Evolutionary conservation across 2,329 filamentous ascomycete genomes (phyloP).

Genomic region (Ramichloridium luteum): DNA sequence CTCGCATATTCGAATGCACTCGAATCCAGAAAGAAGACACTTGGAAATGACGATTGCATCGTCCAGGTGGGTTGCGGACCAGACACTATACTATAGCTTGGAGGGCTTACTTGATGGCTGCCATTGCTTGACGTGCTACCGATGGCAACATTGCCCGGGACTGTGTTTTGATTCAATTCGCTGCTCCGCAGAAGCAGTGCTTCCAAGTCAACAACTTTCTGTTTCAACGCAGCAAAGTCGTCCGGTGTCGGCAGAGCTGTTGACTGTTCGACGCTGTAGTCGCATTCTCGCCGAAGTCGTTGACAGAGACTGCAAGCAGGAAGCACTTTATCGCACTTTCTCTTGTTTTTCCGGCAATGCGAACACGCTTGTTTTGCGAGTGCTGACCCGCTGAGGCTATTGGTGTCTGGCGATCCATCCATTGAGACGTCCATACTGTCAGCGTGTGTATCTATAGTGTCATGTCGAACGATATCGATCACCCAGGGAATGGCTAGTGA

Average conservation of each 20-base stretch:
- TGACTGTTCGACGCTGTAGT: conserved; percentile 13
- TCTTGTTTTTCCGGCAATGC: conserved; percentile 38
- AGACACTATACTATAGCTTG: too few relatives aligned
- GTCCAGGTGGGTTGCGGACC: conserved; percentile 6
- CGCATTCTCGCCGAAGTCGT: conserved; percentile 16
- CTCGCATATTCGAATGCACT: conserved; percentile 28
- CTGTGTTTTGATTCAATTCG: too few relatives aligned
- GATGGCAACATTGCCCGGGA: not conserved
- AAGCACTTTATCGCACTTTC: conserved; percentile 40
- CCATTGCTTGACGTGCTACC: too few relatives aligned
- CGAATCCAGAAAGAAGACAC: conserved; percentile 34
- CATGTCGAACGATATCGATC: too few relatives aligned
- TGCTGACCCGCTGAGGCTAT: too few relatives aligned
- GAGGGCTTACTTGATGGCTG: not conserved
- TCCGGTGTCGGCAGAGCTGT: conserved; percentile 9
- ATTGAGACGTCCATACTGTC: too few relatives aligned
- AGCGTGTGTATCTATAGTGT: too few relatives aligned
- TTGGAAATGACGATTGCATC: conserved; percentile 25
- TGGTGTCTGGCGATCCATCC: too few relatives aligned
- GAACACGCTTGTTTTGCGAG: conserved; percentile 31
- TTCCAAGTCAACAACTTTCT: conserved; percentile 16
- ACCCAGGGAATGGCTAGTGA: too few relatives aligned
- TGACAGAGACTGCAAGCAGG: conserved; percentile 38
- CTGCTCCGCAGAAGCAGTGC: conserved; percentile 8
- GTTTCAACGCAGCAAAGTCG: conserved; percentile 13